These are phyloP conservation scores for Colletotrichum somersetense DNA, from an alignment of 2,329 filamentous ascomycete genomes.

Conservation along the genomic window DNA sequence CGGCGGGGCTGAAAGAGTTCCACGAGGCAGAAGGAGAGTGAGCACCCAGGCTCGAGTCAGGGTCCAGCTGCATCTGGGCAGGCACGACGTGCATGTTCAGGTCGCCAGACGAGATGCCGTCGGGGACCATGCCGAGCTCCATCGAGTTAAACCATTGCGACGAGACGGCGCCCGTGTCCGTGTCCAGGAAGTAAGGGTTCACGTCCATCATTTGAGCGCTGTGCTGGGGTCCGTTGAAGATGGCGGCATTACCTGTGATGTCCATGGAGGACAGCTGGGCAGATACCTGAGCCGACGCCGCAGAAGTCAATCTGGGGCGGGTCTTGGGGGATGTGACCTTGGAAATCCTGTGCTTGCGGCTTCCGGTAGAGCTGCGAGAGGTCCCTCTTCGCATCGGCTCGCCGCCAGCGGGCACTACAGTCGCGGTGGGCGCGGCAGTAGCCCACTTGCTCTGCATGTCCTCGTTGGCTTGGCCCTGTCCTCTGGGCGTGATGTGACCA, in stretches of 20 bases:
- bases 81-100: slow-evolving; percentile 68
- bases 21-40: slow-evolving; percentile 66
- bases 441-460: slow-evolving; percentile 64
- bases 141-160: slow-evolving; percentile 65
- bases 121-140: slow-evolving; percentile 57
- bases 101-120: slow-evolving; percentile 60
- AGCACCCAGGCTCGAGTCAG: slow-evolving; percentile 62
- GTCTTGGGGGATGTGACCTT: slow-evolving; percentile 58
- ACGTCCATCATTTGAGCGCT: slow-evolving; percentile 59
- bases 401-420: slow-evolving; percentile 49
- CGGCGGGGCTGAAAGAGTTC: slow-evolving; percentile 46
- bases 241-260: slow-evolving; percentile 63
- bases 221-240: slow-evolving; percentile 57
- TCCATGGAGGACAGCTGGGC: slow-evolving; percentile 65
- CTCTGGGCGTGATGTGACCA: slow-evolving; percentile 67
- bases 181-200: slow-evolving; percentile 65
- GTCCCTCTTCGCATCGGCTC: slow-evolving; percentile 60
- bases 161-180: slow-evolving; percentile 60
- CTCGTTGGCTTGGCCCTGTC: slow-evolving; percentile 62
- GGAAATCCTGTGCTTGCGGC: slow-evolving; percentile 59
- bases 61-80: slow-evolving; percentile 66
- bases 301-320: slow-evolving; percentile 57
- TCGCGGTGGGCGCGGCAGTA: slow-evolving; percentile 51
- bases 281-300: slow-evolving; percentile 60
- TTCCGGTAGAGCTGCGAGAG: slow-evolving; percentile 59